These are phyloP conservation scores for Xylariaceae sp. DNA, from an alignment of 2,329 filamentous ascomycete genomes.

Conservation along the genomic window DNA sequence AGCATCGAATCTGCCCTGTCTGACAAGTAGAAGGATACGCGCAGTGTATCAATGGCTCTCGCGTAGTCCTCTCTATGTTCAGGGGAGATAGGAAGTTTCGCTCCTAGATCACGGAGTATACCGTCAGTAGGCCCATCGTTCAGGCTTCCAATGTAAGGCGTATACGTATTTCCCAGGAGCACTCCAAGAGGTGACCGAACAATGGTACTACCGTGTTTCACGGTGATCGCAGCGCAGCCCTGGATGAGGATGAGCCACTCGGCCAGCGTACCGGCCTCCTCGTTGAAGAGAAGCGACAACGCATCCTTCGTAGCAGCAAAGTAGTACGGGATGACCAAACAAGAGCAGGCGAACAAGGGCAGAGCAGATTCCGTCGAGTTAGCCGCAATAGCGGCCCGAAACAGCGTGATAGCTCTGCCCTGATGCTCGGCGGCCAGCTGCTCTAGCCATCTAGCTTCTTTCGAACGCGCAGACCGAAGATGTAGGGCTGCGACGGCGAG, in stretches of 20 bases:
- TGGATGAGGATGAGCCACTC: constrained; percentile 32
- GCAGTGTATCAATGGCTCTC: constrained; percentile 18
- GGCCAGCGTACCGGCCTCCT: constrained; percentile 23
- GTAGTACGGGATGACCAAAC: constrained; percentile 29
- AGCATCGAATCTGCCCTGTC: constrained; percentile 18
- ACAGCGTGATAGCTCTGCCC: constrained; percentile 23
- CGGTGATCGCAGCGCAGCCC: constrained; percentile 24
- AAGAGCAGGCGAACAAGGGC: constrained; percentile 31
- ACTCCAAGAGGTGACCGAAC: constrained; percentile 16
- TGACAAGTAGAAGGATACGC: constrained; percentile 27
- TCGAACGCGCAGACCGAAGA: constrained; percentile 8
- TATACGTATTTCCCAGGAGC: constrained; percentile 23
- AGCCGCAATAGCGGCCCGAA: constrained; percentile 22
- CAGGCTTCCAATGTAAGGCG: constrained; percentile 12
- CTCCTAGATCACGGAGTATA: constrained; percentile 6
- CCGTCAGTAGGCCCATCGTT: constrained; percentile 15
- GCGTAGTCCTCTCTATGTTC: constrained; percentile 13
- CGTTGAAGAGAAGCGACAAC: constrained; percentile 26
- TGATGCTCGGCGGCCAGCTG: constrained; percentile 29
- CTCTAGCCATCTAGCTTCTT: constrained; percentile 14
- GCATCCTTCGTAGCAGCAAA: constrained; percentile 29
- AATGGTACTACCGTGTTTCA: constrained; percentile 13
- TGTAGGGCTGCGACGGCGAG: constrained; percentile 31
- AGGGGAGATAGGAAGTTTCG: constrained; percentile 5
- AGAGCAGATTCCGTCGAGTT: constrained; percentile 17